A percentile compares a stretch with the other conserved stretches of the same genome.
Evolutionary conservation across 495 filamentous ascomycete species (phyloP).

Genomic region (Tuber borchii): DNA sequence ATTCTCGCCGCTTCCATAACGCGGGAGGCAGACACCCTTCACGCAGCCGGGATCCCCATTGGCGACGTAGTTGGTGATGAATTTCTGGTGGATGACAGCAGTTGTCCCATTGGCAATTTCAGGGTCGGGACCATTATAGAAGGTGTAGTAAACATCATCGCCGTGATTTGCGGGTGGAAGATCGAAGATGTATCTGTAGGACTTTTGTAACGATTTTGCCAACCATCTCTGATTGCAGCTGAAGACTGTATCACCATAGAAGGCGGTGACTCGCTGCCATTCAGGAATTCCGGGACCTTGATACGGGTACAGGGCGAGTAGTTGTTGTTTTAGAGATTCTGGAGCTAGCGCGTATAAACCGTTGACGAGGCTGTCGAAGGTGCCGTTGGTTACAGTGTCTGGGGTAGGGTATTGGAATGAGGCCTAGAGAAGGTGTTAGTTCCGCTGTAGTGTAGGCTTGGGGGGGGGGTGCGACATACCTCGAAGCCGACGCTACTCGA

Average conservation of each 20-base stretch:
- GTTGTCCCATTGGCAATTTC: conserved; percentile 38
- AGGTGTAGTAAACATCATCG: conserved; percentile 52
- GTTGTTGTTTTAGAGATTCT: conserved; percentile 15
- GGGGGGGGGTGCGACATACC: conserved; percentile 32
- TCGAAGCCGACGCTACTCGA: conserved; percentile 22
- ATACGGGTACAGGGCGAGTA: conserved; percentile 46
- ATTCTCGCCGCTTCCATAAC: conserved; percentile 14
- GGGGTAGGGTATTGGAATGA: conserved; percentile 37
- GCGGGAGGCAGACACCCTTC: conserved; percentile 15
- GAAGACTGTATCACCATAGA: conserved; percentile 42
- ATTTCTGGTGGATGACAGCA: conserved; percentile 30
- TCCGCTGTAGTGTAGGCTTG: neutral
- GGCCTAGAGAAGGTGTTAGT: conserved; percentile 38
- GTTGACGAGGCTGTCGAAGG: conserved; percentile 36
- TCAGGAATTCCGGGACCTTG: conserved; percentile 44
- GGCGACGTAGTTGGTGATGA: conserved; percentile 21
- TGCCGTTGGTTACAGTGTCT: conserved; percentile 31
- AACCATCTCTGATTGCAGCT: conserved; percentile 51
- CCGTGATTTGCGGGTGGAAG: conserved; percentile 55
- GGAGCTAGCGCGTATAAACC: conserved; percentile 24
- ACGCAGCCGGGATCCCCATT: conserved; percentile 27
- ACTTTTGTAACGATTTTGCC: conserved; percentile 49
- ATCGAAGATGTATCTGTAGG: conserved; percentile 57
- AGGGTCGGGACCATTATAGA: conserved; percentile 48
- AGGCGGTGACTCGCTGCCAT: conserved; percentile 43